phyloP scores from a whole-genome alignment of 2,329 filamentous ascomycete genomes.

The Aspergillus felis region DNA sequence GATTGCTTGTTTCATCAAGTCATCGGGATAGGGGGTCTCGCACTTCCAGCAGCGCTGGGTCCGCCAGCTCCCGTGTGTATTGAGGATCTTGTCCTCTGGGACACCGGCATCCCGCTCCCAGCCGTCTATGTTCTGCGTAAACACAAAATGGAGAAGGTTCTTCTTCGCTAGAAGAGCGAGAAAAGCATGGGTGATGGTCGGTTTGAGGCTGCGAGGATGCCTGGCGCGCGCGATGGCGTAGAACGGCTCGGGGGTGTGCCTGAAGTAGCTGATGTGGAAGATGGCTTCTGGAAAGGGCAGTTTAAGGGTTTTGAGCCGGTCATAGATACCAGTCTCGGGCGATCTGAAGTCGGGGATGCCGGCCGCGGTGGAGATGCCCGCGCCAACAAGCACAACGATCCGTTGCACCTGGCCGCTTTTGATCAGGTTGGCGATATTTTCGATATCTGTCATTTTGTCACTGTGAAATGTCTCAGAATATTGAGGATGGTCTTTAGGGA shows the following conservation, averaged over 20 bases:
- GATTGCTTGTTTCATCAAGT: conserved; percentile 65
- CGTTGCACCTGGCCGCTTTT: conserved; percentile 11
- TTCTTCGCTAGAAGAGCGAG: conserved; percentile 71
- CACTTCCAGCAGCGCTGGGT: conserved; percentile 80
- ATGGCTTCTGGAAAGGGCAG: conserved; percentile 81
- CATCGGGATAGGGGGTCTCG: conserved; percentile 60
- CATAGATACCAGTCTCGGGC: conserved; percentile 79
- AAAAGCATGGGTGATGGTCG: conserved; percentile 80
- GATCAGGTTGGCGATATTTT: conserved; percentile 12
- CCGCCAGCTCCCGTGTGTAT: conserved; percentile 85
- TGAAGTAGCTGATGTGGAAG: conserved; percentile 81
- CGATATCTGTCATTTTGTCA: conserved; percentile 4
- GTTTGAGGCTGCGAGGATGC: conserved; percentile 77
- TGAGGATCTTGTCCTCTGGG: conserved; percentile 67
- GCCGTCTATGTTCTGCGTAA: conserved; percentile 91
- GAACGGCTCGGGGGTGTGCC: conserved; percentile 72
- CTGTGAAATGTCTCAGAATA: too few relatives aligned
- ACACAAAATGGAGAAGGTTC: conserved; percentile 70
- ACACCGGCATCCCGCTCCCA: conserved; percentile 80
- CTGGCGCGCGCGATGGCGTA: conserved; percentile 81
- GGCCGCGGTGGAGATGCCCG: conserved; percentile 60
- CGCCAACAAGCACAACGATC: conserved; percentile 51
- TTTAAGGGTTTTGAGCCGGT: conserved; percentile 73
- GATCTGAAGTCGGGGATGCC: conserved; percentile 83
- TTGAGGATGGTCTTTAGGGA: background rate